Percentiles rank a stretch among this genome's conserved stretches.
Evolutionary conservation across 2,329 filamentous ascomycete species (phyloP).

Genomic region (Fusarium sp.): DNA sequence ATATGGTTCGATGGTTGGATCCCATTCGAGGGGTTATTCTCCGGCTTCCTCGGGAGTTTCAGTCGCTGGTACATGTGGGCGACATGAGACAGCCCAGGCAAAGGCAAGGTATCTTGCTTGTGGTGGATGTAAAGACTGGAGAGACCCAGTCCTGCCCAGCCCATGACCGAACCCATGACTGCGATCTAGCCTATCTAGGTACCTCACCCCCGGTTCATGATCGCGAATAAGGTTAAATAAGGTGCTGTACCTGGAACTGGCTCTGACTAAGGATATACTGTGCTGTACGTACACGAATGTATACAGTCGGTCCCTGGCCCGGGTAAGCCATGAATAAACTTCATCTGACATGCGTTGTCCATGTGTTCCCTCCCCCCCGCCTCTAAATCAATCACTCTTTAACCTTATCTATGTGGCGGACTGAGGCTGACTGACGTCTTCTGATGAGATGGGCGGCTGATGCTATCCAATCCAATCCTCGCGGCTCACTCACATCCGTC

Average conservation of each 20-base stretch:
- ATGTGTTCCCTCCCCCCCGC: too few species aligned
- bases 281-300: not conserved
- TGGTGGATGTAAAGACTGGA: too few species aligned
- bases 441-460: not conserved
- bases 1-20: not conserved
- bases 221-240: not conserved
- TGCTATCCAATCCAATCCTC: not conserved
- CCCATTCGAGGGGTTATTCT: constrained; percentile 28
- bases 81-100: constrained; percentile 20
- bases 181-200: too few species aligned
- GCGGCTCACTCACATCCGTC: not conserved
- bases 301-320: too few species aligned
- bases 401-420: not conserved
- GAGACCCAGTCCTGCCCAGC: too few species aligned
- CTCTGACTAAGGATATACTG: not conserved
- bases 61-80: not conserved
- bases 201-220: not conserved
- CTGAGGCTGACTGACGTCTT: not conserved
- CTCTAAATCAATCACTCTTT: too few species aligned
- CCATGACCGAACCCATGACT: too few species aligned
- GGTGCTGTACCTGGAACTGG: not conserved
- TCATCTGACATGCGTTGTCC: too few species aligned
- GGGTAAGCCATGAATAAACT: too few species aligned
- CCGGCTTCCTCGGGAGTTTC: constrained; percentile 15
- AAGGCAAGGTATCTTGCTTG: too few species aligned